These are phyloP conservation scores for Pecoramyces ruminantium DNA, from an alignment of 192 early-diverging fungal genomes.

Conservation along the genomic window DNA sequence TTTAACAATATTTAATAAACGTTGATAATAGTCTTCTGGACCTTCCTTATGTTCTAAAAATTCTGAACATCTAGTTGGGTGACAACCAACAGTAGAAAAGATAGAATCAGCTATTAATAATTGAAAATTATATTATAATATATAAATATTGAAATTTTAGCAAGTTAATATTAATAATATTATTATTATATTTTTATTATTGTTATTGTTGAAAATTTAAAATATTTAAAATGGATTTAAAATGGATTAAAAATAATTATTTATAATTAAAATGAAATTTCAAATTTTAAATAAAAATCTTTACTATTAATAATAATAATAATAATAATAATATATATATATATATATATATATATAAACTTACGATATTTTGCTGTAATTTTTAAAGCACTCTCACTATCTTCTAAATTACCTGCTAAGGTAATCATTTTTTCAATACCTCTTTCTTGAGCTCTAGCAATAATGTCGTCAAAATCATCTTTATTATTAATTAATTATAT, in stretches of 20 bases:
- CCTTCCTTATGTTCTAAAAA: constrained; percentile 35
- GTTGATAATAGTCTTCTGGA: constrained; percentile 42
- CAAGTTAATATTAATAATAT: no score
- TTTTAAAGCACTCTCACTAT: constrained; percentile 27
- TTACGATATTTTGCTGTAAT: constrained; percentile 30
- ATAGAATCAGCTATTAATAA: constrained; percentile 12
- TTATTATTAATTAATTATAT: no score
- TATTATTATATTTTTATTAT: no score
- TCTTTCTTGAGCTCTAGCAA: constrained; percentile 43
- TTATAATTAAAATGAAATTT: no score
- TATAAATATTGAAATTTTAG: no score
- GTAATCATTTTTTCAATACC: constrained; percentile 59
- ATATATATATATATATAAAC: not conserved
- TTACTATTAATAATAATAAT: not conserved
- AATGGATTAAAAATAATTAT: no score
- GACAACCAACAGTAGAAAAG: constrained; percentile 67
- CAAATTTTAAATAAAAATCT: not conserved
- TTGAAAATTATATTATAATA: no score
- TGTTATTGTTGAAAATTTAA: no score
- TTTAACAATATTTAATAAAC: constrained; percentile 20
- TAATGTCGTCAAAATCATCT: constrained; percentile 49
- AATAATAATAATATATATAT: not conserved
- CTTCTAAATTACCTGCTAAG: constrained; percentile 1
- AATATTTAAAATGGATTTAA: no score
- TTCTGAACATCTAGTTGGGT: constrained; percentile 66